Percentiles rank a stretch among this genome's conserved stretches.
Evolutionary conservation across 192 early-diverging fungal species (phyloP).

Genomic region (Coemansia sp.): DNA sequence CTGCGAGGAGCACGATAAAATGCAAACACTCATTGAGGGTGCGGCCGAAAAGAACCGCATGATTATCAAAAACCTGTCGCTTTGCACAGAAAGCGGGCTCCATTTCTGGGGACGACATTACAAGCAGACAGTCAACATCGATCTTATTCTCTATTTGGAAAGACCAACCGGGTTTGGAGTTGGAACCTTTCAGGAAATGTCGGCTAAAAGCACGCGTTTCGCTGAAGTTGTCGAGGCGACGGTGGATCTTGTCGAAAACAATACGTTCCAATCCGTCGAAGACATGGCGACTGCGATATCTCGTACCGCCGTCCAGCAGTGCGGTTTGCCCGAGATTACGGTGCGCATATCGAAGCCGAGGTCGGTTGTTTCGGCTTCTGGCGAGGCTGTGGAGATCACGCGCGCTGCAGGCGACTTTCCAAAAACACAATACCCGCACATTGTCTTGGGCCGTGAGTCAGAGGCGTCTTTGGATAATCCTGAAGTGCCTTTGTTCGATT

Average conservation of each 20-base stretch:
- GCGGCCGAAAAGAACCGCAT: conserved; percentile 70
- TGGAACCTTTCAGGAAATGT: conserved; percentile 52
- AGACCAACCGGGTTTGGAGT: conserved; percentile 2
- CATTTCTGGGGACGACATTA: conserved; percentile 94
- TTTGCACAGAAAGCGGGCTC: conserved; percentile 90
- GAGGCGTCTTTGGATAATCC: background rate
- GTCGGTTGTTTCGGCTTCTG: conserved; percentile 84
- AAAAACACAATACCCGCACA: background rate
- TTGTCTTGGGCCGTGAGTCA: conserved; percentile 2
- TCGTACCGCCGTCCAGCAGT: conserved; percentile 71
- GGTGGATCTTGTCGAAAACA: conserved; percentile 78
- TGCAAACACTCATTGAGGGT: background rate
- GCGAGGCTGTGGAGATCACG: conserved; percentile 89
- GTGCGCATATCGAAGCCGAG: conserved; percentile 91
- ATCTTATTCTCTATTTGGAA: conserved; percentile 54
- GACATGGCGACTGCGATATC: conserved; percentile 84
- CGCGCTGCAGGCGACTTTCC: conserved; percentile 59
- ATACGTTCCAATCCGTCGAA: conserved; percentile 90
- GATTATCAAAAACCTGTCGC: conserved; percentile 77
- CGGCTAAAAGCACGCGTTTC: conserved; percentile 77
- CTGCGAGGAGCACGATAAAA: background rate
- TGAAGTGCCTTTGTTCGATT: background rate
- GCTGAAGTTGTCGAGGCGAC: conserved; percentile 82
- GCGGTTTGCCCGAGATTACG: conserved; percentile 83
- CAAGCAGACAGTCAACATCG: conserved; percentile 84